Conservation (phyloP, 495 filamentous ascomycete genomes). For the Penicillium desertorum region DNA sequence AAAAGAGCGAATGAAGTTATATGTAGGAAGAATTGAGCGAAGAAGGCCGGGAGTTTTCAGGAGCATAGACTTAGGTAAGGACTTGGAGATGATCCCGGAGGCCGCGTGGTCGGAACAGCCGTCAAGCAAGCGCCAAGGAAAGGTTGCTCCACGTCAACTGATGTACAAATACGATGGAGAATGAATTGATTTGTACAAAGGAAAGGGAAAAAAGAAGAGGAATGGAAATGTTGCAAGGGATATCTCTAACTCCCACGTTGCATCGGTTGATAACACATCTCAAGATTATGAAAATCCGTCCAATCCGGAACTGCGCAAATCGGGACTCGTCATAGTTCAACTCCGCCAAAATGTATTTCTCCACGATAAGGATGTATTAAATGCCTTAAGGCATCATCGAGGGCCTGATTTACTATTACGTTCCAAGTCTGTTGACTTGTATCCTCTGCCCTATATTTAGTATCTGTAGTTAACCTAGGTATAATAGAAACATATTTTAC, state of each 20-base stretch:
- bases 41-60: constrained; percentile 6
- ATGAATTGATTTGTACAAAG: not conserved
- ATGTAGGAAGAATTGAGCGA: constrained; percentile 6
- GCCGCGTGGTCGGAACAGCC: constrained; percentile 10
- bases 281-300: not conserved
- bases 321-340: constrained; percentile 2
- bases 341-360: not conserved
- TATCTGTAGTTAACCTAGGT: too few species aligned
- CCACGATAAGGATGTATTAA: not conserved
- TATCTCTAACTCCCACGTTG: not conserved
- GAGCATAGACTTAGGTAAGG: constrained; percentile 10
- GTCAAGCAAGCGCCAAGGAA: constrained; percentile 3
- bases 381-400: not conserved
- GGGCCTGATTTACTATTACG: not conserved
- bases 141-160: constrained; percentile 9
- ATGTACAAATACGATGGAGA: not conserved
- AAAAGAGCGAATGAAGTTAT: constrained; percentile 11
- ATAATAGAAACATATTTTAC: too few species aligned
- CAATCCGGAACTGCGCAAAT: constrained; percentile 1
- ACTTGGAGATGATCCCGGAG: constrained; percentile 9
- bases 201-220: not conserved
- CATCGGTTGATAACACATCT: not conserved
- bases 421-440: too few species aligned
- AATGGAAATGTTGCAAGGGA: not conserved
- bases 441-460: too few species aligned